A percentile compares a stretch with the other conserved stretches of the same genome.
phyloP scores from a whole-genome alignment of 257 asterid species.

The Mitragyna speciosa region DNA sequence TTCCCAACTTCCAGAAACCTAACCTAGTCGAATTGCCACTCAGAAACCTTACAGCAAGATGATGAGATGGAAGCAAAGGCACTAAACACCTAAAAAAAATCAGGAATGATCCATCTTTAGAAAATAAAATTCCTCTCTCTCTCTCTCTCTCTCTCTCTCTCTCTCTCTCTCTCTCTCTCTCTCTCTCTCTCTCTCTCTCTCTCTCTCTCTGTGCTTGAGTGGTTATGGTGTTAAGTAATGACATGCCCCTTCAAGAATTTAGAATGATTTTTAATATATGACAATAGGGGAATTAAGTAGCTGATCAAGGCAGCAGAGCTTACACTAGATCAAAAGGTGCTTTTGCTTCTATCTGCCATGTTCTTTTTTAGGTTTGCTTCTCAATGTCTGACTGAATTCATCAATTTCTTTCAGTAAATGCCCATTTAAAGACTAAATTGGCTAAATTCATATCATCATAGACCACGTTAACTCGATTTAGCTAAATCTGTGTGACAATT shows the following conservation, averaged over 20 bases:
- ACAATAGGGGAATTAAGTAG: background rate
- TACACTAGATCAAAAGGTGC: background rate
- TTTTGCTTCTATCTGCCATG: background rate
- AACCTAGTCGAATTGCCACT: background rate
- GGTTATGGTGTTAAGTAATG: background rate
- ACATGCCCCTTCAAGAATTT: too few relatives aligned
- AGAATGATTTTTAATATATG: too few relatives aligned
- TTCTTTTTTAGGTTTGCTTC: background rate
- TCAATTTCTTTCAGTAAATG: background rate
- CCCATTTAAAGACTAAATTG: background rate
- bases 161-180: too few relatives aligned
- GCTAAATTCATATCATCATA: background rate
- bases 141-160: background rate
- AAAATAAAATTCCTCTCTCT: background rate
- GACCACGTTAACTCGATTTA: background rate
- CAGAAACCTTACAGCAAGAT: background rate
- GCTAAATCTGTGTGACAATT: background rate
- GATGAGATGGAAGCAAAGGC: background rate
- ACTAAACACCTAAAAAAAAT: background rate
- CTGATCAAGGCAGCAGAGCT: background rate
- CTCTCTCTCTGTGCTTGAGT: too few relatives aligned
- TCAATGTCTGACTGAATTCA: background rate
- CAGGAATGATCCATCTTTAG: background rate
- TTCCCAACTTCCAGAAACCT: background rate
- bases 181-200: background rate